Percentiles rank a stretch among this genome's conserved stretches.
Conservation (phyloP, 2,329 filamentous ascomycete species). For the Juglanconis sp. region DNA sequence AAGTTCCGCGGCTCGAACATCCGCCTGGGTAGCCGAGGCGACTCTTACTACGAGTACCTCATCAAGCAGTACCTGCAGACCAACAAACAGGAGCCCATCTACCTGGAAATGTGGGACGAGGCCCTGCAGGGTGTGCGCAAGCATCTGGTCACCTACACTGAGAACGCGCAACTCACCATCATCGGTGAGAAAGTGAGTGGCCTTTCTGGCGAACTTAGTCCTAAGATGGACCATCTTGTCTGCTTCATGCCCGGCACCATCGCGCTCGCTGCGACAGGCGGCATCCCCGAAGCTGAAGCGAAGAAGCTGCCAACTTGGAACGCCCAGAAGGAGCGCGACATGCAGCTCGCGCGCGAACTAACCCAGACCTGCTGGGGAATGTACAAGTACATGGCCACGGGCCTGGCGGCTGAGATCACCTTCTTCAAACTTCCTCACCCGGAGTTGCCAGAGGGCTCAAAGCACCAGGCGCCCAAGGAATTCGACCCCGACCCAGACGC, state of each 20-base stretch:
- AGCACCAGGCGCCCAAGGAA: constrained; percentile 45
- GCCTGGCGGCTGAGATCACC: constrained; percentile 90
- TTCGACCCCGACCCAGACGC: constrained; percentile 53
- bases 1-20: constrained; percentile 82
- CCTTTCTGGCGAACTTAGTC: constrained; percentile 60
- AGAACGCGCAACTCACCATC: constrained; percentile 77
- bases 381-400: constrained; percentile 86
- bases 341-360: constrained; percentile 81
- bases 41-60: constrained; percentile 98
- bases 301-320: constrained; percentile 71
- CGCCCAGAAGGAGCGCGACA: constrained; percentile 77
- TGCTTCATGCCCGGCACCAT: constrained; percentile 98
- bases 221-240: constrained; percentile 97
- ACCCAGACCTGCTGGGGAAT: constrained; percentile 98
- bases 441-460: constrained; percentile 58
- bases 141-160: constrained; percentile 86
- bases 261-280: constrained; percentile 80
- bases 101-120: constrained; percentile 91
- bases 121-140: constrained; percentile 81
- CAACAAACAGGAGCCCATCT: constrained; percentile 77
- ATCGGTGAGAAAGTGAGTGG: constrained; percentile 82
- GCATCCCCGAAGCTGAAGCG: constrained; percentile 71
- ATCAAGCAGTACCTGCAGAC: constrained; percentile 99
- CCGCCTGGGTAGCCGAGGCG: constrained; percentile 85
- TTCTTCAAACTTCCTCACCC: constrained; percentile 77